Conservation (phyloP, 176 grass and related monocot genomes). For the Rhynchospora breviuscula region DNA sequence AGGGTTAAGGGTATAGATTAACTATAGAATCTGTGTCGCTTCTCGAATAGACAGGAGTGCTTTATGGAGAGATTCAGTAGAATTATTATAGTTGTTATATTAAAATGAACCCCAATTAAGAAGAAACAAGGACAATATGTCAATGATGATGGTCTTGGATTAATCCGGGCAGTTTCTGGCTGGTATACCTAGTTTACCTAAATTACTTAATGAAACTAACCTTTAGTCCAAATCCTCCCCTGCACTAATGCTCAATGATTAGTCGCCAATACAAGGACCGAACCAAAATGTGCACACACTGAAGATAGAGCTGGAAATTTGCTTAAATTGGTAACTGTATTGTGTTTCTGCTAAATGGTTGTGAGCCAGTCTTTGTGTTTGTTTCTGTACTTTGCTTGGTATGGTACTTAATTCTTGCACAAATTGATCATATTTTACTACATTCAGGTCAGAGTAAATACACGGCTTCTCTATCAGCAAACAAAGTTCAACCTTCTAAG, state of each 20-base stretch:
- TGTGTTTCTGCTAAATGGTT: not conserved
- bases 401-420: not conserved
- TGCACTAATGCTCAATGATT: not conserved
- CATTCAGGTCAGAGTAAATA: conserved; percentile 97
- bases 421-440: conserved; percentile 20
- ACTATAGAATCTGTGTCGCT: no score
- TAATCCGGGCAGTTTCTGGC: no score
- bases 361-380: not conserved
- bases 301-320: not conserved
- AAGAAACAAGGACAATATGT: not conserved
- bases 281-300: not conserved
- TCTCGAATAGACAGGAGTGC: no score
- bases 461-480: conserved; percentile 96
- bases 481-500: conserved; percentile 96
- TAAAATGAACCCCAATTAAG: not conserved
- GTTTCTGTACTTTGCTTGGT: not conserved
- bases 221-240: not conserved
- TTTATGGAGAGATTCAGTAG: no score
- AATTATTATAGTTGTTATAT: not conserved
- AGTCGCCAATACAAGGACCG: not conserved
- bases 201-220: not conserved
- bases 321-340: not conserved
- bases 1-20: not conserved
- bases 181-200: not conserved
- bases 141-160: not conserved